Base-by-base conservation (phyloP, 768 basidiomycete genomes). In the Boletus coccyginus region DNA sequence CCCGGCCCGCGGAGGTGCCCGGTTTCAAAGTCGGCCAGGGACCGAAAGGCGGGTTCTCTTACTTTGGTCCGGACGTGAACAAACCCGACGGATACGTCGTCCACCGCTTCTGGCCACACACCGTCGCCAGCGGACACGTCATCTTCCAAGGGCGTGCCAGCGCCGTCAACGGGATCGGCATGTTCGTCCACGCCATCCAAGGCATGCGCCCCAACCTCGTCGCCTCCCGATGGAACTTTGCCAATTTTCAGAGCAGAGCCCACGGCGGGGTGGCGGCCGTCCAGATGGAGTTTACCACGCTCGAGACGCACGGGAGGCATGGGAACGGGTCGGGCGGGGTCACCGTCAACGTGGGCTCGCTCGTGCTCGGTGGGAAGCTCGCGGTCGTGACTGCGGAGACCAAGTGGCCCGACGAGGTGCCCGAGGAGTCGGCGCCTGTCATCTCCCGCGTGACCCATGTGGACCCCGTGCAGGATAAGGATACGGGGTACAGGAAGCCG, bases 121-220 rank as follows among this genome's bases (percentile, higher is more conserved):
- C 80, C 60, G 64, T 73, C 32, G 82, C 79, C 17, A 76, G 78
- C 27, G 95, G 95, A 7, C 80, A 83, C 61, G 66, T 95, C 70
- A 82, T 90, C 46, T 70, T 76, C 59, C 81, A 84, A 33, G 91
- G 90, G 43, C 73, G 82, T 55, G 87, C 87, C 7, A 73, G 75
- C 53, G 47, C 76, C 9, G 73, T 84, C 52, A 70, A 81, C 33
- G 90, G 89, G 43, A 75, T 81, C 38, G 92, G 92, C 31, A 91
- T 94, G 88, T 86, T 96, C 71, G 81, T 95, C 19, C 92, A 96
- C 71, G 96, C 96, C 44, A 97, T 98, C 70, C 96, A 98, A 70
- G 97, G 96, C 70, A 96, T 99, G 93, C 84, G 94, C 9, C 94
- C 96, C 47, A 91, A 99, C 73, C 81, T 93, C 53, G 85, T 97